Evolutionary conservation across 1,139 yeast species (phyloP).

Genomic region (Candida pseudoviswanathii): DNA sequence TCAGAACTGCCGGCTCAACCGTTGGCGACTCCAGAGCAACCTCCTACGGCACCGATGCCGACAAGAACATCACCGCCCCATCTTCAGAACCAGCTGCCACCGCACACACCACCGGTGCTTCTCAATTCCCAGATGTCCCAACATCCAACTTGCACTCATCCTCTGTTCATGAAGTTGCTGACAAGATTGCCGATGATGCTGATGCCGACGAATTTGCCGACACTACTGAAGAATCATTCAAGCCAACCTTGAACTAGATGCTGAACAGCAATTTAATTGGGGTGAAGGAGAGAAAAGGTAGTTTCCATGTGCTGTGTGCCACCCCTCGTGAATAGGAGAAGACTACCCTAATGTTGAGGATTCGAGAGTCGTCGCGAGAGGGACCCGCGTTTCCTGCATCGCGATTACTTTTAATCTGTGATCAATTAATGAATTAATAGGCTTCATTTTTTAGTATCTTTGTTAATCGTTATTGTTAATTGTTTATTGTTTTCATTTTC

Average conservation of each 20-base stretch:
- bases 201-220: slow-evolving; percentile 16
- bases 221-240: slow-evolving; percentile 11
- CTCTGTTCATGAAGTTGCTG: slow-evolving; percentile 28
- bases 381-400: neutral
- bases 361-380: neutral
- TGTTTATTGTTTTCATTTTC: neutral
- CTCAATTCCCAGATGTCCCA: slow-evolving; percentile 53
- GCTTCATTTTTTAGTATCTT: neutral
- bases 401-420: neutral
- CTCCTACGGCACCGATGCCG: slow-evolving; percentile 28
- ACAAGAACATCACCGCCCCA: slow-evolving; percentile 19
- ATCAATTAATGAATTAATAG: neutral
- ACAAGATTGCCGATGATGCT: slow-evolving; percentile 16
- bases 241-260: slow-evolving; percentile 4
- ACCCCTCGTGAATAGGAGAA: neutral
- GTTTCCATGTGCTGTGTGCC: no score
- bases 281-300: no score
- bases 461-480: neutral
- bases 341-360: no score
- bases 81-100: neutral
- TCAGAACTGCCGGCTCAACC: slow-evolving; percentile 74
- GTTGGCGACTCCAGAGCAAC: slow-evolving; percentile 51
- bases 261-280: no score
- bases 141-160: slow-evolving; percentile 36
- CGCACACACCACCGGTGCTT: slow-evolving; percentile 23